Evolutionary conservation across 106 monocot genomes (phyloP).

Genomic region (Platanthera zijinensis): DNA sequence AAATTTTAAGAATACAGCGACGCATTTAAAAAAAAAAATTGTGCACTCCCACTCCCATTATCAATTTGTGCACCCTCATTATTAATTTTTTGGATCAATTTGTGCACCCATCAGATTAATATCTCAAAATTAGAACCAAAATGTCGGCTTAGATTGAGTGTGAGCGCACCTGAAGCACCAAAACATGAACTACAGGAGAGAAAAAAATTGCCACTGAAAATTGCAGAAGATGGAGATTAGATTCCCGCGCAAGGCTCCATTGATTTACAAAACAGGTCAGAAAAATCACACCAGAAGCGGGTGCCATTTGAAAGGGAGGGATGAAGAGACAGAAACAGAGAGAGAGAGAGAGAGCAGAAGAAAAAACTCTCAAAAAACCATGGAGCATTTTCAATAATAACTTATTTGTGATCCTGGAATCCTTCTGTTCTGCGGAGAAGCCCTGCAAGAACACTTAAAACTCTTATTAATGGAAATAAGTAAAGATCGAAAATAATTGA

Average conservation of each 20-base stretch:
- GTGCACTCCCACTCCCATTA: too few relatives aligned
- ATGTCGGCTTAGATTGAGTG: too few relatives aligned
- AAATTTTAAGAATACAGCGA: too few relatives aligned
- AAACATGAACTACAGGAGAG: background rate
- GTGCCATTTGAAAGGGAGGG: background rate
- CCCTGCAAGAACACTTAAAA: constrained; percentile 6
- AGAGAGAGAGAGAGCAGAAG: background rate
- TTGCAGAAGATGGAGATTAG: background rate
- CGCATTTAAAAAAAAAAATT: too few relatives aligned
- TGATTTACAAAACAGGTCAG: background rate
- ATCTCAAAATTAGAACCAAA: background rate
- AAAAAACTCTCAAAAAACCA: background rate
- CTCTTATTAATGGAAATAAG: background rate
- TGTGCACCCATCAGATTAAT: too few relatives aligned
- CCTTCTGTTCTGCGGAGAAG: constrained; percentile 6
- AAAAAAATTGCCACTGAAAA: background rate
- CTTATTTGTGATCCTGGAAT: constrained; percentile 9
- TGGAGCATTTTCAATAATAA: background rate
- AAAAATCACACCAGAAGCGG: background rate
- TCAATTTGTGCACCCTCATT: too few relatives aligned
- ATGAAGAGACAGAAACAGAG: background rate
- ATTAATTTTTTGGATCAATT: too few relatives aligned
- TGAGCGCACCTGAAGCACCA: background rate
- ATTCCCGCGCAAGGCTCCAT: background rate
- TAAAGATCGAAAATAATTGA: background rate